A percentile compares a stretch with the other conserved stretches of the same genome.
Conservation (phyloP, 2,329 filamentous ascomycete species). For the Penicillium vulpinum region DNA sequence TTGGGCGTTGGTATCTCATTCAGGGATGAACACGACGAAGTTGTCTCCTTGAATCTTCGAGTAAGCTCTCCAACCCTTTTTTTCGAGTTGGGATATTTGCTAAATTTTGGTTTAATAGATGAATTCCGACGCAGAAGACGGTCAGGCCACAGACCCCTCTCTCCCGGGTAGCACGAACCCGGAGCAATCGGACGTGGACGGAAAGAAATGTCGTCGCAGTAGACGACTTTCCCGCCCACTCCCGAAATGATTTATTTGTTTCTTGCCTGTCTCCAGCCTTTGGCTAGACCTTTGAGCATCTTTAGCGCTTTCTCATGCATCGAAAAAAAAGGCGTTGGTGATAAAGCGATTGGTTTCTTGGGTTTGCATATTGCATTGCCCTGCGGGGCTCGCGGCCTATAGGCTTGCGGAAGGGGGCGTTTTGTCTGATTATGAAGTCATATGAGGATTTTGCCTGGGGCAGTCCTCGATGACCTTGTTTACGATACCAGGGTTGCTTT, state of each 20-base stretch:
- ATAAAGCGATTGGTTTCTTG: conserved; percentile 13
- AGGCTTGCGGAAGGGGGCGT: conserved; percentile 16
- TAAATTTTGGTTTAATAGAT: conserved; percentile 8
- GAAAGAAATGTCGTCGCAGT: conserved; percentile 19
- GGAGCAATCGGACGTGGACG: conserved; percentile 8
- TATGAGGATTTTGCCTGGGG: conserved; percentile 25
- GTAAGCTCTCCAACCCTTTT: conserved; percentile 19
- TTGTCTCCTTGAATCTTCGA: conserved; percentile 39
- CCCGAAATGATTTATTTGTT: conserved; percentile 8
- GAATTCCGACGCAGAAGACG: conserved; percentile 20
- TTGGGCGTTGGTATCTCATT: conserved; percentile 40
- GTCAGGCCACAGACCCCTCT: conserved; percentile 10
- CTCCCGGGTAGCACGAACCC: conserved; percentile 1
- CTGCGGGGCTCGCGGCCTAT: conserved; percentile 7
- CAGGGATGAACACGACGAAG: conserved; percentile 39
- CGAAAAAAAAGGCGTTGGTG: conserved; percentile 20
- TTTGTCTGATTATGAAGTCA: conserved; percentile 15
- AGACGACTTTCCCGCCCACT: conserved; percentile 22
- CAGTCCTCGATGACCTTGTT: conserved; percentile 16
- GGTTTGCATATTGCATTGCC: conserved; percentile 17
- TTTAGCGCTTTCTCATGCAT: conserved; percentile 26
- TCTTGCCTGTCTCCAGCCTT: conserved; percentile 10
- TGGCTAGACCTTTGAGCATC: conserved; percentile 11
- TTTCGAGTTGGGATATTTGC: neutral
- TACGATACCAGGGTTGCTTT: conserved; percentile 4